A percentile compares a stretch with the other conserved stretches of the same genome.
These are phyloP conservation scores for Ophiocordyceps australis DNA, from an alignment of 2,329 filamentous ascomycete genomes.

Conservation along the genomic window DNA sequence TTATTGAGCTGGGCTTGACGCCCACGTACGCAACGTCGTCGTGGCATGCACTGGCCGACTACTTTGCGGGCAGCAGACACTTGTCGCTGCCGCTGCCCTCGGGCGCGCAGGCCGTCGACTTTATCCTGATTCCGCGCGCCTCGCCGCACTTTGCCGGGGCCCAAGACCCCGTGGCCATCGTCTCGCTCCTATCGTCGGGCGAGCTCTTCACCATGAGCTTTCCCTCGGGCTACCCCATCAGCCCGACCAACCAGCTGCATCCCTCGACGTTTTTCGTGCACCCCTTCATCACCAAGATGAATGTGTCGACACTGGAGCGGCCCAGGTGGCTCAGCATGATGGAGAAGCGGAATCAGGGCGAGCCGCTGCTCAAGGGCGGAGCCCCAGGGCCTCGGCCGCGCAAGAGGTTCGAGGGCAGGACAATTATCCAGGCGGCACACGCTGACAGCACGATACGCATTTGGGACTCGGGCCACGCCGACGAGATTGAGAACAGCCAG, in stretches of 20 bases:
- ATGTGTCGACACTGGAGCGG: slow-evolving; percentile 57
- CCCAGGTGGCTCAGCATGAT: slow-evolving; percentile 77
- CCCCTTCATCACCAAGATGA: slow-evolving; percentile 63
- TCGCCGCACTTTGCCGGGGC: slow-evolving; percentile 78
- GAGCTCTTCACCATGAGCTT: slow-evolving; percentile 84
- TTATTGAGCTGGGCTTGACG: slow-evolving; percentile 76
- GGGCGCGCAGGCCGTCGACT: slow-evolving; percentile 60
- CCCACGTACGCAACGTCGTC: slow-evolving; percentile 83
- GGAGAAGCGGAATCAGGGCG: slow-evolving; percentile 67
- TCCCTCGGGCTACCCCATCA: slow-evolving; percentile 78
- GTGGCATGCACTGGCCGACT: slow-evolving; percentile 65
- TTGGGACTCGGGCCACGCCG: slow-evolving; percentile 83
- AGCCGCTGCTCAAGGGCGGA: slow-evolving; percentile 62
- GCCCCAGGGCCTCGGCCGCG: slow-evolving; percentile 50
- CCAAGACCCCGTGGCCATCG: slow-evolving; percentile 76
- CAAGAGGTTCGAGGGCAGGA: slow-evolving; percentile 66
- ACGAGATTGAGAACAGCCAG: slow-evolving; percentile 77
- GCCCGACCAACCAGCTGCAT: slow-evolving; percentile 83
- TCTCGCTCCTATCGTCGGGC: slow-evolving; percentile 66
- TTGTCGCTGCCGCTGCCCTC: slow-evolving; percentile 57
- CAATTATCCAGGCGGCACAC: slow-evolving; percentile 72
- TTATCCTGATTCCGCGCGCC: slow-evolving; percentile 63
- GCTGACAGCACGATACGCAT: slow-evolving; percentile 81
- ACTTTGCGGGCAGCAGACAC: slow-evolving; percentile 63
- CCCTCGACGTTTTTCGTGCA: slow-evolving; percentile 77